These are phyloP conservation scores for Claviceps sp. DNA, from an alignment of 2,329 filamentous ascomycete species.

Conservation along the genomic window DNA sequence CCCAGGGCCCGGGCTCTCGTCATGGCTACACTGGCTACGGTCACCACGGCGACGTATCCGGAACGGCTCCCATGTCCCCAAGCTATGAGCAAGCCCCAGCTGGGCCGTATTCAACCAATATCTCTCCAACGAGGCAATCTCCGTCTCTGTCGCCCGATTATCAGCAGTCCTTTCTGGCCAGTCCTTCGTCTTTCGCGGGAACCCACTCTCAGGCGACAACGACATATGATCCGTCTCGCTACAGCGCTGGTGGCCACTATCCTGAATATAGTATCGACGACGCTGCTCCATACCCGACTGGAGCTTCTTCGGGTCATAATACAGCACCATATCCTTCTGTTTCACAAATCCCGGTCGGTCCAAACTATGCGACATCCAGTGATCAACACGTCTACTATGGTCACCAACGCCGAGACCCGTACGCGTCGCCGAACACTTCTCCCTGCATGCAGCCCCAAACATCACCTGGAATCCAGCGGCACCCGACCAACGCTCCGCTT, in stretches of 20 bases:
- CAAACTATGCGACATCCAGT: constrained; percentile 31
- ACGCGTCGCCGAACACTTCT: constrained; percentile 32
- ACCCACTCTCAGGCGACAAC: constrained; percentile 15
- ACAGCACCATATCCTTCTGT: constrained; percentile 38
- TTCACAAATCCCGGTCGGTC: constrained; percentile 39
- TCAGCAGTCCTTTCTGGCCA: constrained; percentile 25
- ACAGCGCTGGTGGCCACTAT: constrained; percentile 15
- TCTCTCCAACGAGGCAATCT: constrained; percentile 11
- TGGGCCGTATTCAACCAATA: constrained; percentile 18
- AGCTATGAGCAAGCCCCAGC: constrained; percentile 25
- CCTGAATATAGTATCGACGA: constrained; percentile 11
- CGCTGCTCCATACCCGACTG: constrained; percentile 22
- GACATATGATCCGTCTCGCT: constrained; percentile 25
- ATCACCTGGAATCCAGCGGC: constrained; percentile 36
- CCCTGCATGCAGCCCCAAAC: constrained; percentile 27
- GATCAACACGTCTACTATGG: constrained; percentile 33
- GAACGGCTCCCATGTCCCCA: constrained; percentile 21
- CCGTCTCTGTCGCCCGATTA: constrained; percentile 23
- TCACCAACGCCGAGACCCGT: constrained; percentile 35
- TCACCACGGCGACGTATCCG: constrained; percentile 27
- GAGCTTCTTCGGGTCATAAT: neutral
- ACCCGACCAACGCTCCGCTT: constrained; percentile 46
- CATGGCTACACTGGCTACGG: constrained; percentile 31
- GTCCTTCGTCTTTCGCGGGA: constrained; percentile 17
- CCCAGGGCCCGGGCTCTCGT: constrained; percentile 39